Base-by-base conservation (phyloP, 75 land plant species). In the Pinus taeda region DNA sequence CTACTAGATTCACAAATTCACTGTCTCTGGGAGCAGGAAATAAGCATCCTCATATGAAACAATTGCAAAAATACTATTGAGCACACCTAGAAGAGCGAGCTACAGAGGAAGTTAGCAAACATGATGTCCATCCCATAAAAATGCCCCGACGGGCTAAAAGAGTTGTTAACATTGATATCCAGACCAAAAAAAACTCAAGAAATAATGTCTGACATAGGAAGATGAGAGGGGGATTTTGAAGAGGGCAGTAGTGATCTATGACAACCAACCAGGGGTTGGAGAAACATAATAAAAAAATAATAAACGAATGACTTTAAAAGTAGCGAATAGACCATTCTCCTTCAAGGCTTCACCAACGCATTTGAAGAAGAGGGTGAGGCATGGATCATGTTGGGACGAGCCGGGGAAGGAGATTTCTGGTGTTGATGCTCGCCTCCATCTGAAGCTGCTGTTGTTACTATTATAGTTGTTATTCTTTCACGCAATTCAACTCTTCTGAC, bases 351-450 rank as follows among this genome's bases (percentile, higher is more conserved):
- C 33, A 81, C 64, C 1, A 90, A 86, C 49, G 71, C 83, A 59
- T 82, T 90, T 36, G 92, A 88, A 15, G 83, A 81, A 57, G 90
- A 83, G 2, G 92, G 92, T 4, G 91, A 84, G 59, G 79, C 71
- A n/a, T 82, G 83, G 37, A 60, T 55, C 5, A 82, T 21, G 62
- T 80, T 79, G 6, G 78, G 67, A 36, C 86, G 77, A 56, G 73
- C 86, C 59, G 92, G 92, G 17, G 92, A 87, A 2, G 85, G 65
- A 5, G 89, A 90, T 11, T 83, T 60, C 60, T 86, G 88, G 55
- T 79, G 82, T 18, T 75, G 85, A 71, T 81, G 75, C 56, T 58
- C 70, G 15, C 66, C 66, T 13, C 20, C 77, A 22, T 81, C 89
- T 20, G 76, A 83, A 6, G 81, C 82, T 17, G 64, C 79, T 17